Evolutionary conservation across 768 basidiomycete genomes (phyloP), one percentile per base, ranked within the genome.

Genomic region (Pleurotus salmoneostramineus): DNA sequence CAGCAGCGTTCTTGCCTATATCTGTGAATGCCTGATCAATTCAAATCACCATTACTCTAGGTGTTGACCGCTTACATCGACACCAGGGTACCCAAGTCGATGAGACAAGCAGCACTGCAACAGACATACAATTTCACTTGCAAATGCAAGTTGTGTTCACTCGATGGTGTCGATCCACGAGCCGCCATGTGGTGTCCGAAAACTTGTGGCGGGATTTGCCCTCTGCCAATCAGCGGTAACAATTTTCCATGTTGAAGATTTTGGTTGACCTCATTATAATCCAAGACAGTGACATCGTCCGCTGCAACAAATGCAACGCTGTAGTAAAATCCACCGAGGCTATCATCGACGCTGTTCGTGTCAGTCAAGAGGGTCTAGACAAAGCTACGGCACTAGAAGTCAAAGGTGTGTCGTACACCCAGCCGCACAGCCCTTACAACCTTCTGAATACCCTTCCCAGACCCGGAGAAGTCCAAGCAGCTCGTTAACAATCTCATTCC

Each of bases 61-160:
- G 77, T 98, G 45, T 61, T 89, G 36, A 93, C 88, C 0, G 77
- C 91, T 6, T 98, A 98, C 62, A 78, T 97, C 46, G 96, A 98
- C 67, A 84, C 89, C 0, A 91, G 93, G 0, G 73, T 90, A 2
- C 89, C 94, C 0, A 72, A 70, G 7, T 58, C 64, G 0, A 67
- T 76, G 15, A 77, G 95, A 32, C 86, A 82, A 60, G 68, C 70
- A 34, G 73, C 80, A 0, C 76, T 98, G 15, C 64, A 72, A 45
- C 85, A 88, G 59, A 87, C 89, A 0, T 97, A 98, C 70, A 79
- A 82, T 62, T 98, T 98, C 64, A 72, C 64, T 6, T 98, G 95
- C 64, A 63, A 58, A 8, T 98, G 96, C 65, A 32, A 60, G 0
- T 69, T 91, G 0, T 95, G 92, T 67, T 58, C 51, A 8, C 10